Conservation (phyloP, 2,329 filamentous ascomycete genomes). For the Taxawa tesnikishii region DNA sequence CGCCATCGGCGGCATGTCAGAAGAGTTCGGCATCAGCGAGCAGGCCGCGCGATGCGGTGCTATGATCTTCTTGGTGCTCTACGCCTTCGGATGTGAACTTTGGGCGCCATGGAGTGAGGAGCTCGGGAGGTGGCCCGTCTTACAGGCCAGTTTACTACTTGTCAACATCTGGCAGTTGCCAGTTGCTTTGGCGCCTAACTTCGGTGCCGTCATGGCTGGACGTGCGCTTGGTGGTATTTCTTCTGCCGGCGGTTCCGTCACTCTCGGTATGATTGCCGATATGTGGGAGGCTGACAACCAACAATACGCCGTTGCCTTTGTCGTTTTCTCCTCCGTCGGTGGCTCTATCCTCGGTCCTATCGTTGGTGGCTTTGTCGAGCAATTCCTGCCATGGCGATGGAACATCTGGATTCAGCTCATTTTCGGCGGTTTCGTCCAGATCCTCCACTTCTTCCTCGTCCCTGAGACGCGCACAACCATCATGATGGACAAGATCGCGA, state of each 20-base stretch:
- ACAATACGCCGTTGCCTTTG: slow-evolving; percentile 49
- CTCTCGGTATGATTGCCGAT: slow-evolving; percentile 54
- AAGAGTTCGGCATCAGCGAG: slow-evolving; percentile 33
- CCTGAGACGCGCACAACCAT: slow-evolving; percentile 72
- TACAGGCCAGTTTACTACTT: slow-evolving; percentile 38
- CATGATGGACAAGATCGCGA: slow-evolving; percentile 70
- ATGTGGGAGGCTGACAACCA: slow-evolving; percentile 49
- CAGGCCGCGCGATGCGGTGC: slow-evolving; percentile 37
- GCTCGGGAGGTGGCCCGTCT: slow-evolving; percentile 55
- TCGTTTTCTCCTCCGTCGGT: slow-evolving; percentile 33
- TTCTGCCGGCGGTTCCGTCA: slow-evolving; percentile 53
- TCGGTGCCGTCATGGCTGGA: slow-evolving; percentile 32
- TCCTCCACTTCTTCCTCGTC: slow-evolving; percentile 48
- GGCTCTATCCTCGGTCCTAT: slow-evolving; percentile 24
- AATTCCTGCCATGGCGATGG: slow-evolving; percentile 56
- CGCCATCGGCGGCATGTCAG: slow-evolving; percentile 31
- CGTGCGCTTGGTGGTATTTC: slow-evolving; percentile 44
- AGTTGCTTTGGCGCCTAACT: slow-evolving; percentile 33
- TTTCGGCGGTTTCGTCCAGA: slow-evolving; percentile 59
- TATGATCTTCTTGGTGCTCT: slow-evolving; percentile 41
- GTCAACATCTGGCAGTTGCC: slow-evolving; percentile 45
- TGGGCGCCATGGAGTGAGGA: slow-evolving; percentile 87
- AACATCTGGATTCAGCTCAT: slow-evolving; percentile 83
- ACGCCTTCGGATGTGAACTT: slow-evolving; percentile 77
- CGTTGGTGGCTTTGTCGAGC: slow-evolving; percentile 22